Evolutionary conservation across 2,329 filamentous ascomycete species (phyloP).

Genomic region (Fusarium nanum): DNA sequence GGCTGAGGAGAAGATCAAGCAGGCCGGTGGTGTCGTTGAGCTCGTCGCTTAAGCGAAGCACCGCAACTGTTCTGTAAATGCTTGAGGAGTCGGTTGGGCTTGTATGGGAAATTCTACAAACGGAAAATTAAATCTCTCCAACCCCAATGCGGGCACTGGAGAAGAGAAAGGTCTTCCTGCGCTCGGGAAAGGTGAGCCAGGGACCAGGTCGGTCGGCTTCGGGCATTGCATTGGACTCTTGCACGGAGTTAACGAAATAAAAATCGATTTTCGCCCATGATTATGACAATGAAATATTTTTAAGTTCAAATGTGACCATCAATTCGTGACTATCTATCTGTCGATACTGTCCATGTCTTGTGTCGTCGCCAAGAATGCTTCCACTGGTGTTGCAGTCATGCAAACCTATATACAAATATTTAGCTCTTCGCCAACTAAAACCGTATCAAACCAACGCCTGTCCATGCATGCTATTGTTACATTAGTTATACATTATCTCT

Average conservation of each 20-base stretch:
- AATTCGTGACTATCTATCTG: background rate
- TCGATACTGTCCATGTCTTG: background rate
- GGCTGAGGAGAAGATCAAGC: constrained; percentile 99
- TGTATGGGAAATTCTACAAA: constrained; percentile 46
- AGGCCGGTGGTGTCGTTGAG: constrained; percentile 95
- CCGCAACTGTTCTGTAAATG: constrained; percentile 30
- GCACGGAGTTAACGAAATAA: constrained; percentile 56
- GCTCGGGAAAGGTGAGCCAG: constrained; percentile 36
- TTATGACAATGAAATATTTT: constrained; percentile 19
- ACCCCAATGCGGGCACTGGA: constrained; percentile 35
- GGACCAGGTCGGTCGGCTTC: constrained; percentile 54
- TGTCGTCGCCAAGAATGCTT: background rate
- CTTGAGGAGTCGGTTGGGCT: constrained; percentile 48
- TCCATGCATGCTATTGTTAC: constrained; percentile 34
- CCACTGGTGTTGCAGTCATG: constrained; percentile 29
- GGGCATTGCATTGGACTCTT: constrained; percentile 58
- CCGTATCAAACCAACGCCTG: constrained; percentile 31
- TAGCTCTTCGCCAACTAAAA: constrained; percentile 22
- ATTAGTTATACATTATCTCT: constrained; percentile 30
- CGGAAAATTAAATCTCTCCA: constrained; percentile 45
- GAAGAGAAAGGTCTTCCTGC: constrained; percentile 40
- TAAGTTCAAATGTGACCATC: constrained; percentile 1
- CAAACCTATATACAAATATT: constrained; percentile 37
- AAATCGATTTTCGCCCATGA: constrained; percentile 55
- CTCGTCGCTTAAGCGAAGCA: constrained; percentile 78